Evolutionary conservation across 2,329 filamentous ascomycete species (phyloP).

Genomic region (Diplodia scrobiculata): DNA sequence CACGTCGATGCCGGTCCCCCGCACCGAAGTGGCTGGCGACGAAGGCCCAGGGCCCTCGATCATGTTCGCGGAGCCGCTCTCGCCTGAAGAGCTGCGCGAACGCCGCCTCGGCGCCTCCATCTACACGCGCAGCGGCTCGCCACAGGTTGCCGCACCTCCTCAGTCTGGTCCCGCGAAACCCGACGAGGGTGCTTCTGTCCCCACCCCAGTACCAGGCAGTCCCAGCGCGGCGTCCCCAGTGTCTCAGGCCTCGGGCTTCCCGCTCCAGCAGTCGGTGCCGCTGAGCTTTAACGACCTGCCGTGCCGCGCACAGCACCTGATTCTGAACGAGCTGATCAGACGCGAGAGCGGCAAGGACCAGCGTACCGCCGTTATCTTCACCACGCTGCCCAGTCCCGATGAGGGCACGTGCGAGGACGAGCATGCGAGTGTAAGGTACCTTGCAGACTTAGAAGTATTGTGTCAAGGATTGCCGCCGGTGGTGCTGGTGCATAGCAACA

Average conservation of each 20-base stretch:
- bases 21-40: conserved; percentile 66
- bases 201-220: conserved; percentile 15
- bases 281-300: conserved; percentile 86
- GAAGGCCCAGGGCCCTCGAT: conserved; percentile 70
- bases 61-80: conserved; percentile 62
- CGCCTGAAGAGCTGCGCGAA: conserved; percentile 30
- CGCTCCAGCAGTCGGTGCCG: conserved; percentile 64
- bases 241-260: conserved; percentile 48
- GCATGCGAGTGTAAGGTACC: conserved; percentile 69
- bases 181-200: neutral
- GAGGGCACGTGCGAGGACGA: conserved; percentile 75
- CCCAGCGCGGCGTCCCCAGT: neutral
- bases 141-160: neutral
- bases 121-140: conserved; percentile 22
- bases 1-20: conserved; percentile 71
- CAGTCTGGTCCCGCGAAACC: neutral
- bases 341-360: conserved; percentile 28
- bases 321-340: conserved; percentile 80
- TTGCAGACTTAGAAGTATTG: conserved; percentile 76
- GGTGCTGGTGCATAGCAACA: conserved; percentile 80
- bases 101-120: conserved; percentile 14
- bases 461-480: conserved; percentile 75
- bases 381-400: conserved; percentile 77
- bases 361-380: conserved; percentile 74
- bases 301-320: conserved; percentile 79